phyloP scores from a whole-genome alignment of 768 basidiomycete species.

The Chiua virens region DNA sequence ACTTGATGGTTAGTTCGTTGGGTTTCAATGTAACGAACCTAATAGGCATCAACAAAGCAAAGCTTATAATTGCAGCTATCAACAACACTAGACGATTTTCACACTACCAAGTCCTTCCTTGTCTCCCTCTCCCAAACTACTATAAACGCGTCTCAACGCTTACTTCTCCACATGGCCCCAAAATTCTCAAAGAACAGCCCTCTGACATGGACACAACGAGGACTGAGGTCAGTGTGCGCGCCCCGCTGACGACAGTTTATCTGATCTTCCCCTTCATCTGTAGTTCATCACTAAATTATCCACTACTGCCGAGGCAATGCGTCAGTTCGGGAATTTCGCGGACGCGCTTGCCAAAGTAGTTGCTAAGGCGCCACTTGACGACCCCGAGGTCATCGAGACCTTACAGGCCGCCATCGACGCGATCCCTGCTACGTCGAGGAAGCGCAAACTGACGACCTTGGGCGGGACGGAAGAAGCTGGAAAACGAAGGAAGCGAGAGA shows the following conservation, averaged over 20 bases:
- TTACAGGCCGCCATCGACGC: slow-evolving; percentile 32
- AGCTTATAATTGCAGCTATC: slow-evolving; percentile 40
- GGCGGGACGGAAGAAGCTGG: slow-evolving; percentile 40
- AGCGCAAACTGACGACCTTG: slow-evolving; percentile 46
- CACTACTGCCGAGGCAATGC: slow-evolving; percentile 62
- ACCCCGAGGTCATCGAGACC: slow-evolving; percentile 28
- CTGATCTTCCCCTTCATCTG: slow-evolving; percentile 21
- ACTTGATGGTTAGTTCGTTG: slow-evolving; percentile 37
- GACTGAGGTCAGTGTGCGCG: slow-evolving; percentile 29
- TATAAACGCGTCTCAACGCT: slow-evolving; percentile 27
- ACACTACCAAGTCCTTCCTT: slow-evolving; percentile 41
- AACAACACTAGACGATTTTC: slow-evolving; percentile 40
- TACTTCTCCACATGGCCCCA: slow-evolving; percentile 21
- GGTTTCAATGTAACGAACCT: slow-evolving; percentile 38
- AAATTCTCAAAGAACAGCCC: slow-evolving; percentile 23
- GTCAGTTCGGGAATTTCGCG: slow-evolving; percentile 57
- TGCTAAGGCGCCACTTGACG: slow-evolving; percentile 36
- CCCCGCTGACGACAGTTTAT: slow-evolving; percentile 11
- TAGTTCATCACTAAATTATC: slow-evolving; percentile 58
- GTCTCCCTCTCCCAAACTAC: slow-evolving; percentile 26
- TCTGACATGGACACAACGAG: slow-evolving; percentile 28
- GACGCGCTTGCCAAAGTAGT: slow-evolving; percentile 59
- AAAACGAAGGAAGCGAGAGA: slow-evolving; percentile 39
- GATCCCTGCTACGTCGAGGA: slow-evolving; percentile 39
- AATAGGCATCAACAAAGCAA: slow-evolving; percentile 41